Evolutionary conservation across 495 filamentous ascomycete genomes (phyloP).

Genomic region (Venustampulla echinocandica): DNA sequence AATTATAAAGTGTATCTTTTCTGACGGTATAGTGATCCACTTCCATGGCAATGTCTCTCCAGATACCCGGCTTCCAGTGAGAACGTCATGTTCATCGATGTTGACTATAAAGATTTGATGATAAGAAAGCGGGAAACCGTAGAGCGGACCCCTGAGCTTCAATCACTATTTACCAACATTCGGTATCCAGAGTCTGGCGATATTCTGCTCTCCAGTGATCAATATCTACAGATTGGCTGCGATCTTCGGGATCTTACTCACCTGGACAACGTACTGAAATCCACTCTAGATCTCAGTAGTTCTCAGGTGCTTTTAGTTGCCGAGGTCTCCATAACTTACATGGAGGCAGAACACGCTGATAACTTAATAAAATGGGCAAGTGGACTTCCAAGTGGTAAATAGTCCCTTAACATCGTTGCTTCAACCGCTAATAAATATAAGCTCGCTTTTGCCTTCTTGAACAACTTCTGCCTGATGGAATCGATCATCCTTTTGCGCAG

Average conservation of each 20-base stretch:
- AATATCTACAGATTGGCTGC: slow-evolving; percentile 74
- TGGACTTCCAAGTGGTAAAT: slow-evolving; percentile 51
- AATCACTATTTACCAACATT: slow-evolving; percentile 36
- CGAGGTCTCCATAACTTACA: slow-evolving; percentile 87
- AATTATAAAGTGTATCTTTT: not conserved
- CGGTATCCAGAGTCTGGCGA: slow-evolving; percentile 30
- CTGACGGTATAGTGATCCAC: slow-evolving; percentile 59
- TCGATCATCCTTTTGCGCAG: slow-evolving; percentile 70
- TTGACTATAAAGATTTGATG: slow-evolving; percentile 81
- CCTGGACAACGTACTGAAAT: slow-evolving; percentile 47
- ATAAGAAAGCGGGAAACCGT: slow-evolving; percentile 62
- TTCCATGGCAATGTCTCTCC: slow-evolving; percentile 76
- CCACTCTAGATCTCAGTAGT: slow-evolving; percentile 42
- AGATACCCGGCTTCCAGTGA: slow-evolving; percentile 47
- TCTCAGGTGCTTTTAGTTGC: slow-evolving; percentile 69
- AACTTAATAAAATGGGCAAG: slow-evolving; percentile 62
- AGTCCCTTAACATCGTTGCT: not conserved
- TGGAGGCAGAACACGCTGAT: slow-evolving; percentile 70
- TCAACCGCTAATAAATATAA: slow-evolving; percentile 21
- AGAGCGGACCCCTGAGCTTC: slow-evolving; percentile 45
- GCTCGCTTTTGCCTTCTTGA: slow-evolving; percentile 74
- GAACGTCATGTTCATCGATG: slow-evolving; percentile 65
- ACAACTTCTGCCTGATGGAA: slow-evolving; percentile 72
- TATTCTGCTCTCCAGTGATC: slow-evolving; percentile 51
- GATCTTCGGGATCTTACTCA: slow-evolving; percentile 60